Conservation (phyloP, 2,329 filamentous ascomycete genomes). For the Helminthosporium solani region DNA sequence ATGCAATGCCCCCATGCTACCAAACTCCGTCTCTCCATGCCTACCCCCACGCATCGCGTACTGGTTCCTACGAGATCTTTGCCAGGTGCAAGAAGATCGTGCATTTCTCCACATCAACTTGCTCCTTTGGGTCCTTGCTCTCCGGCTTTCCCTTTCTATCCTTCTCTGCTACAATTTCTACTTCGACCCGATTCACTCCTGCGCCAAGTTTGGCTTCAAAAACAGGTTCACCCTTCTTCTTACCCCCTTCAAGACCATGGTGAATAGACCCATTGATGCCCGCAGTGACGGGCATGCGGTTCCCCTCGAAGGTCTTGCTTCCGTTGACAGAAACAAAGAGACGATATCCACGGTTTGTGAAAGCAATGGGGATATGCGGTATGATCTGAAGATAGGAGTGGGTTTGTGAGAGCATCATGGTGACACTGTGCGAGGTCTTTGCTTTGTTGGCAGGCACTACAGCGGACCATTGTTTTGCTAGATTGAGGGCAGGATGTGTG, state of each 20-base stretch:
- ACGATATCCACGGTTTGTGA: slow-evolving; percentile 71
- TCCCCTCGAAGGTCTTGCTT: slow-evolving; percentile 60
- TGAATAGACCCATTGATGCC: slow-evolving; percentile 33
- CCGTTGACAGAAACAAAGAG: slow-evolving; percentile 73
- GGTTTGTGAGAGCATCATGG: slow-evolving; percentile 66
- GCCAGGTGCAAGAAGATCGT: slow-evolving; percentile 73
- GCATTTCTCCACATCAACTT: slow-evolving; percentile 75
- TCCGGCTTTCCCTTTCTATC: slow-evolving; percentile 45
- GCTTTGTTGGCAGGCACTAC: slow-evolving; percentile 65
- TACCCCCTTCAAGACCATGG: slow-evolving; percentile 31
- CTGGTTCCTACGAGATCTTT: slow-evolving; percentile 33
- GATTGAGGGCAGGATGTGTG: slow-evolving; percentile 66
- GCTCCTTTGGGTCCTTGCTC: slow-evolving; percentile 43
- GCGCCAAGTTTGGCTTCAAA: slow-evolving; percentile 72
- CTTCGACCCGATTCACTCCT: slow-evolving; percentile 75
- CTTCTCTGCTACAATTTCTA: slow-evolving; percentile 74
- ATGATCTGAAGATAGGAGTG: slow-evolving; percentile 72
- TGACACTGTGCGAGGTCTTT: slow-evolving; percentile 69
- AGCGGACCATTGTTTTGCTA: slow-evolving; percentile 62
- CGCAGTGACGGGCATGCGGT: slow-evolving; percentile 52
- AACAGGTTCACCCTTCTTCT: slow-evolving; percentile 60
- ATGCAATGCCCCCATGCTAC: no score
- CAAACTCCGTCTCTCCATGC: no score
- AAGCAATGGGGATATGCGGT: slow-evolving; percentile 62
- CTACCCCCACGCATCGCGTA: not conserved